A percentile compares a stretch with the other conserved stretches of the same genome.
These are phyloP conservation scores for Fusarium protoensiforme DNA, from an alignment of 2,329 filamentous ascomycete species.

Conservation along the genomic window DNA sequence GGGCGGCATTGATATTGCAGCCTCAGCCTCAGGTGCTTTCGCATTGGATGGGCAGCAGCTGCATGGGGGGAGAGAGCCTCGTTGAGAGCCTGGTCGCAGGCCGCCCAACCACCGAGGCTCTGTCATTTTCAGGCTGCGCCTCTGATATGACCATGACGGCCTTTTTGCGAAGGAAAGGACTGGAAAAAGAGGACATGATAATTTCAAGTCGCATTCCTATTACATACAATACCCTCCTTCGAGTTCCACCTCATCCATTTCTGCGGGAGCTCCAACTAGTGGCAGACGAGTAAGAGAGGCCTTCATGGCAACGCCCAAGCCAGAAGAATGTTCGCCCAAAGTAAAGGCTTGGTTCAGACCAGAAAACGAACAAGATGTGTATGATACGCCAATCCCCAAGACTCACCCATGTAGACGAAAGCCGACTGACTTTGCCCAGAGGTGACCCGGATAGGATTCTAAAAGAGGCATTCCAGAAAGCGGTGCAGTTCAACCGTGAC, in stretches of 20 bases:
- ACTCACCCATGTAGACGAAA: background rate
- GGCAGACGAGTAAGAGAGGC: background rate
- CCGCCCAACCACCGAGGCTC: background rate
- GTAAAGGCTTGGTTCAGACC: slow-evolving; percentile 7
- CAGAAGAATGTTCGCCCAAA: background rate
- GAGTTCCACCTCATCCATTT: background rate
- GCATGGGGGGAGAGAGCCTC: background rate
- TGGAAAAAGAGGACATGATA: background rate
- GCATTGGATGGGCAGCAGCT: background rate
- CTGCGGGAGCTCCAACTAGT: background rate
- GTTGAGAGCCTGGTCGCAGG: background rate
- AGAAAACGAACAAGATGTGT: background rate
- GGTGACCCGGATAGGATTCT: slow-evolving; percentile 3
- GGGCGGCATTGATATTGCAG: background rate
- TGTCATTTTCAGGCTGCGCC: background rate
- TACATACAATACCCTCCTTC: background rate
- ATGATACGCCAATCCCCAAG: background rate
- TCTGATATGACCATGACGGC: too few species aligned
- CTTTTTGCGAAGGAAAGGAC: too few species aligned
- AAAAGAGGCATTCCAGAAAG: slow-evolving; percentile 8
- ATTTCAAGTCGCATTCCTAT: background rate
- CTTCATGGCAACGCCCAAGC: background rate
- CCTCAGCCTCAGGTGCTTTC: background rate
- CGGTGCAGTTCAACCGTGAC: background rate
- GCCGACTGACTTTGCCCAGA: background rate